Base-by-base conservation (phyloP, 495 filamentous ascomycete genomes). In the Podospora didyma region DNA sequence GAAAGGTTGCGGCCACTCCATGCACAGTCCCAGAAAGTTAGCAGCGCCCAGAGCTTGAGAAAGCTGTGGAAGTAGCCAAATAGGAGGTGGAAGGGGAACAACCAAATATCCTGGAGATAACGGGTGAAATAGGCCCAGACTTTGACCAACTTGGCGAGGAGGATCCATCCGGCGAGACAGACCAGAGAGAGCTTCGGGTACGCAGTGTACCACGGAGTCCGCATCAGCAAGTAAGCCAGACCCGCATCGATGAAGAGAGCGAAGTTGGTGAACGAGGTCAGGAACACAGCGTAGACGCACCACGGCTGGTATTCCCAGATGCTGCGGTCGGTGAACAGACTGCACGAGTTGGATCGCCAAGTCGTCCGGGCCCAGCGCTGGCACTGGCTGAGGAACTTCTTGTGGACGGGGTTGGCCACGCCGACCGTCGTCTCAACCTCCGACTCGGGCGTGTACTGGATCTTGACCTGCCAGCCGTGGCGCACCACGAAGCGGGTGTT, bases 361-460 rank as follows among this genome's bases (percentile, higher is more conserved):
- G 83, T 88, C 11, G 83, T 88, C 17, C 85, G 78, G 0, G 75
- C 73, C 85, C 83, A 87, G 5, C 84, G 73, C 6, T 78, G 66
- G 63, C 82, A 82, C 50, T 88, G 85, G 21, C 71, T 75, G 31
- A 83, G 65, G 60, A 84, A 88, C 55, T 82, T 85, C 2, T 70
- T 68, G 42, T 71, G 66, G 22, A 73, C 71, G 0, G 62, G 60
- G 1, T 41, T 12, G 16, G 49, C 50, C 17, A 63, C 57, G 45
- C 83, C 85, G 3, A 89, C 71, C 0, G 78, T 83, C 2, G 85
- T 89, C 58, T 80, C 73, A 35, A 89, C 75, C 44, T 79, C 73
- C 21, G 82, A 75, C 49, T 83, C 79, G 3, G 70, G 61, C 50
- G 79, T 76, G 65, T 83, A 79, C 67, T 89, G 85, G 59, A 88